Evolutionary conservation across 345 rosid genomes (phyloP).

Genomic region (Lenwebbia sp.): DNA sequence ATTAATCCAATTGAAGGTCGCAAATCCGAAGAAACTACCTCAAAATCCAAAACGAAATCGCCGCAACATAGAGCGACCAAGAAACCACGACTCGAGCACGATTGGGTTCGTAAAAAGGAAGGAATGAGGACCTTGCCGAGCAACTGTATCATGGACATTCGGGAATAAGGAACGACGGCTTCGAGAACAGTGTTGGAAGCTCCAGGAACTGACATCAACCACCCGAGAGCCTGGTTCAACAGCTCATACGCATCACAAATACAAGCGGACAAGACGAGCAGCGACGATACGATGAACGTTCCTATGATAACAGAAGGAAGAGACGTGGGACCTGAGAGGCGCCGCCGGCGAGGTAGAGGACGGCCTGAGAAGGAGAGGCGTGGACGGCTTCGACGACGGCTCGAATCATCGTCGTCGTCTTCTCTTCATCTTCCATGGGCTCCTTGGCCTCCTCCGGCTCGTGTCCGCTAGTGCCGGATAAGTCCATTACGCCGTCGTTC

Average conservation of each 20-base stretch:
- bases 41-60: background rate
- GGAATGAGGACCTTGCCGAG: constrained; percentile 55
- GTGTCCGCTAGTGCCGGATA: background rate
- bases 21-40: background rate
- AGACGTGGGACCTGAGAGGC: constrained; percentile 54
- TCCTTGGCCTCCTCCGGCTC: background rate
- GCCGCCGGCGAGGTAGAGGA: constrained; percentile 77
- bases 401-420: constrained; percentile 28
- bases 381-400: constrained; percentile 63
- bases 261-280: background rate
- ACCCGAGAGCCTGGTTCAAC: constrained; percentile 47
- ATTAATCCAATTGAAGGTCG: background rate
- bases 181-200: constrained; percentile 85
- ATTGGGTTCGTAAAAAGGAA: background rate
- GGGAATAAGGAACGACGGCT: constrained; percentile 71
- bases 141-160: constrained; percentile 50
- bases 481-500: background rate
- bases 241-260: background rate
- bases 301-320: background rate
- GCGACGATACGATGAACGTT: background rate
- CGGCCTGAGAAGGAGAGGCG: constrained; percentile 57
- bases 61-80: background rate
- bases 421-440: background rate
- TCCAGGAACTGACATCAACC: constrained; percentile 82
- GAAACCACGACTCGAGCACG: background rate